phyloP scores from a whole-genome alignment of 768 basidiomycete genomes.

The Termitomyces titanicus region DNA sequence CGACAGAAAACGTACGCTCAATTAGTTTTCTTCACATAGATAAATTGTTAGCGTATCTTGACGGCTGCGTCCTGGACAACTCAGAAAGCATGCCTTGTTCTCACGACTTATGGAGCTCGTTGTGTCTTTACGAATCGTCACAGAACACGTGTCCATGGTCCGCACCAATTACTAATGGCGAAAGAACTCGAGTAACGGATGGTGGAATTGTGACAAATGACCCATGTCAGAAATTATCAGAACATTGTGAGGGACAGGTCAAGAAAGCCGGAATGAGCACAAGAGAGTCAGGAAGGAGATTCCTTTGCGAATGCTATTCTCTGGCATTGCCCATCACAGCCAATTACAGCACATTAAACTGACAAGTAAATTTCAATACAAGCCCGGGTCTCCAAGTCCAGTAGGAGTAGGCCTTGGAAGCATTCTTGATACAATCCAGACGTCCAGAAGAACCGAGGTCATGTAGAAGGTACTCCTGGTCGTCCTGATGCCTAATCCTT shows the following conservation, averaged over 20 bases:
- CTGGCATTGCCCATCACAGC: background rate
- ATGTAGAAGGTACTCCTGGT: background rate
- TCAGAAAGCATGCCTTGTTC: background rate
- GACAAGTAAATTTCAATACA: too few species aligned
- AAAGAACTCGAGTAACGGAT: too few species aligned
- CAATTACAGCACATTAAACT: too few species aligned
- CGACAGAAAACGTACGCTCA: too few species aligned
- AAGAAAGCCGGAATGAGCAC: too few species aligned
- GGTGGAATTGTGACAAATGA: too few species aligned
- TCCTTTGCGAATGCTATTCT: background rate
- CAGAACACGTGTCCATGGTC: background rate
- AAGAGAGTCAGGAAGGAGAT: too few species aligned
- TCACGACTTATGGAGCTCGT: background rate
- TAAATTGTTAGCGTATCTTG: background rate
- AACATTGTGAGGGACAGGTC: too few species aligned
- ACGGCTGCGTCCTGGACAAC: background rate
- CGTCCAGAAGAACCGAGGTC: background rate
- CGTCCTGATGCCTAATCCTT: background rate
- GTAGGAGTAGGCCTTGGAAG: background rate
- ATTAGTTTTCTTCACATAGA: too few species aligned
- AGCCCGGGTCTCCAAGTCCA: background rate
- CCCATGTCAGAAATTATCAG: background rate
- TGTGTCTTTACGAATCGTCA: background rate
- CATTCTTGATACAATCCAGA: background rate
- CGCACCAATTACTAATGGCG: too few species aligned